These are phyloP conservation scores for Penicillium capsulatum DNA, from an alignment of 2,329 filamentous ascomycete species.

Conservation along the genomic window DNA sequence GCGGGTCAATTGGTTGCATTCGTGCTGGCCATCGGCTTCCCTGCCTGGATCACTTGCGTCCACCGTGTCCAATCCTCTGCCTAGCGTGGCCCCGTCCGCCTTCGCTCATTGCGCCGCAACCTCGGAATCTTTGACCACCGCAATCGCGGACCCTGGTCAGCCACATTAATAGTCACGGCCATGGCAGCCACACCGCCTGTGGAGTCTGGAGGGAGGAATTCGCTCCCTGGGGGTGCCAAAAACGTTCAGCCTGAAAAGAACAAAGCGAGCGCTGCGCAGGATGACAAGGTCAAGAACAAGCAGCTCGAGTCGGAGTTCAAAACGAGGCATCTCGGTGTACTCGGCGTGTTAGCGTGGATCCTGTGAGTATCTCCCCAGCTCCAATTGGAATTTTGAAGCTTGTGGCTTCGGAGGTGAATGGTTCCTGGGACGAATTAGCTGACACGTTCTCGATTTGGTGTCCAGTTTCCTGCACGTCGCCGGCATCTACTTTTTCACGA, in stretches of 20 bases:
- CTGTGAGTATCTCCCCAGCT: conserved; percentile 32
- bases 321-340: conserved; percentile 34
- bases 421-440: conserved; percentile 1
- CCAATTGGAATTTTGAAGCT: neutral
- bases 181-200: conserved; percentile 7
- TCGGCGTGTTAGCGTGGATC: conserved; percentile 40
- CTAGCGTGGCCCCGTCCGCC: neutral
- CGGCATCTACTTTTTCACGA: conserved; percentile 88
- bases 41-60: conserved; percentile 4
- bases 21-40: conserved; percentile 20
- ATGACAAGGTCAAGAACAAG: conserved; percentile 20
- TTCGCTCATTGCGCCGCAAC: neutral
- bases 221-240: neutral
- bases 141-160: neutral
- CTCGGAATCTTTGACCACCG: neutral
- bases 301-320: conserved; percentile 38
- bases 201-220: neutral
- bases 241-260: conserved; percentile 10
- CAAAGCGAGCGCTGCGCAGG: conserved; percentile 27
- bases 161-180: neutral
- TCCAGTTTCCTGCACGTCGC: conserved; percentile 65
- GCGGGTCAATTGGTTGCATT: conserved; percentile 12
- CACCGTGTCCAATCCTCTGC: neutral
- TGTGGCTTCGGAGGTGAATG: neutral
- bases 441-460: conserved; percentile 1